Evolutionary conservation across 2,329 filamentous ascomycete genomes (phyloP).

Genomic region (Hirsutella rhossiliensis): DNA sequence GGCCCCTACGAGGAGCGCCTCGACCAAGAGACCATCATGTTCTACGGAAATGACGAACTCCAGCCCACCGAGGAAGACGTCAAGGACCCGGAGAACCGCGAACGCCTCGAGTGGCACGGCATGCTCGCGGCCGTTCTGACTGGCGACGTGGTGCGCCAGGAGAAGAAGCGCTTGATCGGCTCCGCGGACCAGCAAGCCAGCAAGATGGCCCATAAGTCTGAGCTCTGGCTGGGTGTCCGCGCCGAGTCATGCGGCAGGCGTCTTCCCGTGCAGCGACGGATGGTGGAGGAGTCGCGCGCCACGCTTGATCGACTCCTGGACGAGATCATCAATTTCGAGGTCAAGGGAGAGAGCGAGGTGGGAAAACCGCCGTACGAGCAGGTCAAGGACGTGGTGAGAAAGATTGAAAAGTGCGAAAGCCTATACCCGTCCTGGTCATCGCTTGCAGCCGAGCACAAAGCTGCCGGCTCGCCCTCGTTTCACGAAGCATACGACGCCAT

Average conservation of each 20-base stretch:
- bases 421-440: slow-evolving; percentile 73
- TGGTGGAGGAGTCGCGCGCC: slow-evolving; percentile 74
- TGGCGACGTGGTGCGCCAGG: slow-evolving; percentile 92
- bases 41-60: slow-evolving; percentile 80
- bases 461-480: slow-evolving; percentile 66
- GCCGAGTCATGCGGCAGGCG: slow-evolving; percentile 76
- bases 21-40: slow-evolving; percentile 86
- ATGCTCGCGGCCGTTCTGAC: slow-evolving; percentile 95
- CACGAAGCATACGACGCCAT: slow-evolving; percentile 77
- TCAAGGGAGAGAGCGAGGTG: slow-evolving; percentile 85
- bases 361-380: slow-evolving; percentile 82
- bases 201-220: slow-evolving; percentile 58
- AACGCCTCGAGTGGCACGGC: slow-evolving; percentile 92
- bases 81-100: slow-evolving; percentile 75
- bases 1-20: slow-evolving; percentile 75
- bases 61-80: slow-evolving; percentile 85
- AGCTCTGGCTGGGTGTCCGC: slow-evolving; percentile 80
- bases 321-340: slow-evolving; percentile 83
- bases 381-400: slow-evolving; percentile 76
- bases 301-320: slow-evolving; percentile 67
- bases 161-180: slow-evolving; percentile 90
- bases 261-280: slow-evolving; percentile 69
- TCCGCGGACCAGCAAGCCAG: slow-evolving; percentile 47
- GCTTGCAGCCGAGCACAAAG: slow-evolving; percentile 62
- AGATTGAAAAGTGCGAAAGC: slow-evolving; percentile 80